Evolutionary conservation across 75 land plant species (phyloP).

Genomic region (Sequoia sempervirens): DNA sequence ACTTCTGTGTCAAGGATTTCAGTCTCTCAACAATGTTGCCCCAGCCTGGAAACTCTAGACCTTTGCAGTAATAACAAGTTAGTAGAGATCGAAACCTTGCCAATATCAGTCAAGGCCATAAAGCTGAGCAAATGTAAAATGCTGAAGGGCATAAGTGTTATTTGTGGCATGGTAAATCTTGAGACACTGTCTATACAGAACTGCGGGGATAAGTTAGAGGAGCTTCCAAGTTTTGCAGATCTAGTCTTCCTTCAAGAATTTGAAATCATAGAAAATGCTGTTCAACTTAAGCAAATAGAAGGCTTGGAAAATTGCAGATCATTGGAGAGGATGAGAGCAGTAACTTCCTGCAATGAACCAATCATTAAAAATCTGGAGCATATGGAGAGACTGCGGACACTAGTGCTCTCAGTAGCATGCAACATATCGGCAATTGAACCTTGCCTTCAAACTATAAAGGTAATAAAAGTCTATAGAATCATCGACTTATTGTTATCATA

Average conservation of each 20-base stretch:
- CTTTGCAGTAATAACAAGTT: not conserved
- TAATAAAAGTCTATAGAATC: not conserved
- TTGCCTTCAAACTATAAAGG: not conserved
- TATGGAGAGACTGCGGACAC: not conserved
- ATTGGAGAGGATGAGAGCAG: not conserved
- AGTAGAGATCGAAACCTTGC: not conserved
- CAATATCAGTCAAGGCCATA: not conserved
- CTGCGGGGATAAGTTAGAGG: slow-evolving; percentile 2
- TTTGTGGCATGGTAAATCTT: not conserved
- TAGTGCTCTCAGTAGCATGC: not conserved
- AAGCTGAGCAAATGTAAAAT: not conserved
- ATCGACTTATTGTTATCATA: not conserved
- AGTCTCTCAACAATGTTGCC: not conserved
- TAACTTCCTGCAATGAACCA: not conserved
- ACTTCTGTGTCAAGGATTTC: not conserved
- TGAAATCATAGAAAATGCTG: not conserved
- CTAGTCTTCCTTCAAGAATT: not conserved
- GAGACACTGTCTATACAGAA: not conserved
- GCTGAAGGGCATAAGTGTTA: not conserved
- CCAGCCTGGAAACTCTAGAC: not conserved
- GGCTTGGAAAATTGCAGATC: not conserved
- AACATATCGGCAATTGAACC: not conserved
- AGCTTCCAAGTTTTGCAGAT: slow-evolving; percentile 1
- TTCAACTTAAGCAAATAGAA: not conserved
- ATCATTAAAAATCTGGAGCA: not conserved